Evolutionary conservation across 2,329 filamentous ascomycete species (phyloP), one percentile per base, ranked within the genome.

Genomic region (Cercospora sojina): DNA sequence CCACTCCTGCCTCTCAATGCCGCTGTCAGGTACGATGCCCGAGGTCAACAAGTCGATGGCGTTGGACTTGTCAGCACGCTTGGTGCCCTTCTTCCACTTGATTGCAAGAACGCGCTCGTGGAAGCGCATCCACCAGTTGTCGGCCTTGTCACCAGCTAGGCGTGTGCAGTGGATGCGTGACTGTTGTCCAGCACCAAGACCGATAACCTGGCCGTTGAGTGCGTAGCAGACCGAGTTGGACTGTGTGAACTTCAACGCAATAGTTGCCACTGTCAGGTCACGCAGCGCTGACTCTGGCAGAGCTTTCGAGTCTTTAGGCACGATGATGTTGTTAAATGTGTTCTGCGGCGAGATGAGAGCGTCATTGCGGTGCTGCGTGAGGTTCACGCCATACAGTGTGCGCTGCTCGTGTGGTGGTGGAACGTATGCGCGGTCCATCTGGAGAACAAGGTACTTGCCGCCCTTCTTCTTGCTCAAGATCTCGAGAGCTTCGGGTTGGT

Each of bases 61-160:
- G 79, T 99, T 99, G 84, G 91, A 96, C 88, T 98, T 99, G 80
- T 97, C 94, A 56, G 95, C 87, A 65, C 95, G 89, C 88, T 98
- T 98, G 77, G 91, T 92, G 75, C 95, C 94, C 83, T 95, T 94
- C 87, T 97, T 97, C 92, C 93, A 99, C 84, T 94, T 91, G 79
- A 99, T 90, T 77, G 84, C 85, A 59, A 98, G 86, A 12, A 95
- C 91, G 62, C 92, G 90, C 73, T 92, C 90, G 84, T 97, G 91
- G 88, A 98, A 98, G 76, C 95, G 91, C 85, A 99, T 91, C 95
- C 94, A 99, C 94, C 94, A 98, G 85, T 96, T 97, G 81, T 99
- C 95, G 58, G 93, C 92, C 86, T 99, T 99, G 84, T 98, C 94
- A 67, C 95, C 95, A 10, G 95, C 95, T 60, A 99, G 88, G 72